Percentiles rank a stretch among this genome's conserved stretches.
Evolutionary conservation across 768 basidiomycete genomes (phyloP).

Genomic region (Zangia roseola): DNA sequence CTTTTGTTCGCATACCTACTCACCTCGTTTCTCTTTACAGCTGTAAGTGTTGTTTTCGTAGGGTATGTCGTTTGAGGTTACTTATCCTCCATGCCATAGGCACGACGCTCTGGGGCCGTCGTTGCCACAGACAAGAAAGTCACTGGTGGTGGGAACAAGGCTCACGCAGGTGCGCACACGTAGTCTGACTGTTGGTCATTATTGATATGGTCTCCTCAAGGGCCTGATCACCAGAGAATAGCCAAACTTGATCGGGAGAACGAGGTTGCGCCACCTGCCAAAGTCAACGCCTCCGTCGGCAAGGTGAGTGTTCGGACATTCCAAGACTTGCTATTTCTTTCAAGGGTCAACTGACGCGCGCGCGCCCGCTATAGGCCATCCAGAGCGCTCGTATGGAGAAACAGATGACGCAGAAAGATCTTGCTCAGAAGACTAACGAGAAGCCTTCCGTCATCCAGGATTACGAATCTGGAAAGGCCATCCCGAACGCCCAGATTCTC

Average conservation of each 20-base stretch:
- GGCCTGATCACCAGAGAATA: constrained; percentile 90
- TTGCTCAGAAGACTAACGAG: constrained; percentile 92
- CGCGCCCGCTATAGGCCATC: constrained; percentile 59
- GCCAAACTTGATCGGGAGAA: constrained; percentile 94
- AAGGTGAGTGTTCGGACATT: constrained; percentile 45
- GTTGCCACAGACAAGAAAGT: constrained; percentile 84
- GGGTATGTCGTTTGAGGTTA: neutral
- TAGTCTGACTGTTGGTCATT: neutral
- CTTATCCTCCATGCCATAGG: constrained; percentile 42
- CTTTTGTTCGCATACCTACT: constrained; percentile 1
- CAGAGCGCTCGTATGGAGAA: constrained; percentile 75
- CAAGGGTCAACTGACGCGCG: neutral
- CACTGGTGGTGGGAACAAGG: constrained; percentile 69
- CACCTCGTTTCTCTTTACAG: constrained; percentile 32
- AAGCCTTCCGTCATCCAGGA: constrained; percentile 87
- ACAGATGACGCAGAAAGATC: constrained; percentile 85
- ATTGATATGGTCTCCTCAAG: constrained; percentile 36
- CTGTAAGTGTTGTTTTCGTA: constrained; percentile 41
- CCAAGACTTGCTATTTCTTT: neutral
- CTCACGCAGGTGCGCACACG: constrained; percentile 56
- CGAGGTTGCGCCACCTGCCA: constrained; percentile 89
- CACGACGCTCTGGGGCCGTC: constrained; percentile 71
- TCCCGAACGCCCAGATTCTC: constrained; percentile 84
- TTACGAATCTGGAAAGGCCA: constrained; percentile 85
- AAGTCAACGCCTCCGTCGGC: constrained; percentile 70